Base-by-base conservation (phyloP, 495 filamentous ascomycete species). In the Niebla homalea region DNA sequence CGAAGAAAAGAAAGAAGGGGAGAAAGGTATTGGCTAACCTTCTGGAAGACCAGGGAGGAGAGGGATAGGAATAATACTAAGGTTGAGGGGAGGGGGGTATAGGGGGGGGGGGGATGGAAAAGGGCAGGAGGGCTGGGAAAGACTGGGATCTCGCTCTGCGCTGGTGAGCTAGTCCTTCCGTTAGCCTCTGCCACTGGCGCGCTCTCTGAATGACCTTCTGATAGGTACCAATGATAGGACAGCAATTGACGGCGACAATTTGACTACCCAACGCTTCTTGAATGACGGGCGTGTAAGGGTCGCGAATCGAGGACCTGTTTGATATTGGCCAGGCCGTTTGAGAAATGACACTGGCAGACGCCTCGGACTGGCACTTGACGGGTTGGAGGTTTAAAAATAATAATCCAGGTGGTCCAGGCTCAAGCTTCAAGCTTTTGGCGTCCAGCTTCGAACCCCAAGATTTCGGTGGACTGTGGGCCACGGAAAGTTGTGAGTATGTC, bases 121-220 rank as follows among this genome's bases (percentile, higher is more conserved):
- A 48, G 5, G 14, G 32, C 20, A 35, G 36, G 45, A 48, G 45
- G 45, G 45, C 45, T 48, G 45, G 45, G 45, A 21, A 4, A 26
- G 42, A 45, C 20, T 45, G 19, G 42, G 26, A n/a, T 21, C 20
- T 18, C 29, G 36, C 25, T 48, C 45, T 48, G 45, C 45, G 45
- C 36, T 48, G 45, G 45, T 36, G 32, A 35, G 36, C 45, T 48
- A 48, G 45, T 26, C 25, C 36, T n/a, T 35, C 45, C 45, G 42
- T 48, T 48, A 48, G 45, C 45, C 36, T 48, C 45, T 16, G 14
- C 45, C 29, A 48, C 45, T 48, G 45, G 45, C 45, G 45, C 45
- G 45, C 45, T 16, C 26, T 36, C 23, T 18, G 45, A 36, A 36
- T 18, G 25, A 35, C n/a, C 45, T 36, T 48, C 45, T 26, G 36